These are phyloP conservation scores for Dionaea muscipula DNA, from an alignment of 179 eudicot genomes.

Conservation along the genomic window DNA sequence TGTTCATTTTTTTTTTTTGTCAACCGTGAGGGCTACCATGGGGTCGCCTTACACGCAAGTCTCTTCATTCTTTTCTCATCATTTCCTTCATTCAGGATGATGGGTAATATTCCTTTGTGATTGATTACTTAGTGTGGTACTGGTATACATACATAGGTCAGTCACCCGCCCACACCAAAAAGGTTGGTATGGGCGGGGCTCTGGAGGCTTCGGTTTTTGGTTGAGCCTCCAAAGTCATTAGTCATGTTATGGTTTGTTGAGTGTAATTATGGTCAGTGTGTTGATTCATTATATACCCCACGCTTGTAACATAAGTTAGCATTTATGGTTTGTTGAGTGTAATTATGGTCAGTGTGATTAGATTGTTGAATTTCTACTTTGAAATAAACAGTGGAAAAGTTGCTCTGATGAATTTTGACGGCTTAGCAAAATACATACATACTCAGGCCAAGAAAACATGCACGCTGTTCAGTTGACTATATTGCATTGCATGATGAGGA, in stretches of 20 bases:
- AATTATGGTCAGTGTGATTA: constrained; percentile 19
- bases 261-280: constrained; percentile 27
- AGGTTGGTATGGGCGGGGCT: constrained; percentile 19
- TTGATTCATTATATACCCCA: neutral
- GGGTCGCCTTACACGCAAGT: constrained; percentile 18
- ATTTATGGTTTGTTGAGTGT: constrained; percentile 23
- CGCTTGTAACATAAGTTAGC: too few species aligned
- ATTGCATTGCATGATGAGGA: too few species aligned
- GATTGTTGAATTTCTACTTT: too few species aligned
- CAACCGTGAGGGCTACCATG: constrained; percentile 21
- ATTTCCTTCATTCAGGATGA: constrained; percentile 16
- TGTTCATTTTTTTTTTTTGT: constrained; percentile 20
- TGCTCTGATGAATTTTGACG: too few species aligned
- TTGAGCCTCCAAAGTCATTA: constrained; percentile 10
- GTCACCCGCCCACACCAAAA: too few species aligned
- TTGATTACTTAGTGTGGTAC: constrained; percentile 16
- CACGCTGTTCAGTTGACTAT: too few species aligned
- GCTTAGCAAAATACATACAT: too few species aligned
- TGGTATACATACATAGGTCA: too few species aligned
- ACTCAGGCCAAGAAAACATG: too few species aligned
- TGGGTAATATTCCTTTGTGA: constrained; percentile 25
- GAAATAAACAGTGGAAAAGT: too few species aligned
- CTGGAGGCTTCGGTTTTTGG: constrained; percentile 18
- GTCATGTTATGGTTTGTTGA: constrained; percentile 20
- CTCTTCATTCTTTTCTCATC: constrained; percentile 32